Evolutionary conservation across 2,329 filamentous ascomycete genomes (phyloP), one percentile per base, ranked within the genome.

Genomic region (Trichoderma guizhouense): DNA sequence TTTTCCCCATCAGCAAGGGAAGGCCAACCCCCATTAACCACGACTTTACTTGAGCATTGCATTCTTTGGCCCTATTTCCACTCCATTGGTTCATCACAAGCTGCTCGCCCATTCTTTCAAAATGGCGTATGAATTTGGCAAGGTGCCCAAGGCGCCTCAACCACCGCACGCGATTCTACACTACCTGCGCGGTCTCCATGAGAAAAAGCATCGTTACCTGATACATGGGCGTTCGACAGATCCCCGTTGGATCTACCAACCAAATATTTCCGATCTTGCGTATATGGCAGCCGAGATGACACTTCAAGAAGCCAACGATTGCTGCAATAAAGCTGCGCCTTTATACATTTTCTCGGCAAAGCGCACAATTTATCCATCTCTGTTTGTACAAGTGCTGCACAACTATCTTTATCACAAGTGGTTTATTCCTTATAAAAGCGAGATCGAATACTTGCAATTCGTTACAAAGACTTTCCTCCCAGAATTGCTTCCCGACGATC

Each of bases 401-500:
- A 73, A 43, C 39, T 43, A 43, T n/a, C 39, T 43, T 43, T 43
- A 43, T 18, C 39, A 43, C 7, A 43, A 43, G 7, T 43, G 39
- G 47, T 21, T 51, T 51, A 5, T 51, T 24, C 47, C 47, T 21
- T 53, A 53, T 24, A 53, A 53, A 21, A 53, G 47, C n/a, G 47
- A 24, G 47, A 53, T 53, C 24, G 47, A 21, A 53, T 53, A 53
- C 11, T 14, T 53, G 47, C 47, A 73, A 32, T 74, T 74, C 30
- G 66, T 74, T 21, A 53, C 73, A 24, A 73, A 72, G 12, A 58
- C 47, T 7, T 36, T 67, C 15, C 30, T 67, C 47, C 39, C 72
- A 3, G 21, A 74, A 15, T 2, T 26, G 2, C 39, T 69, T 36
- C n/a, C 14, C 6, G 55, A 43, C 7, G n/a, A 72, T 6, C 7